A percentile compares a stretch with the other conserved stretches of the same genome.
Conservation (phyloP, 371 early-diverging fungal species). For the Mortierella sp. region DNA sequence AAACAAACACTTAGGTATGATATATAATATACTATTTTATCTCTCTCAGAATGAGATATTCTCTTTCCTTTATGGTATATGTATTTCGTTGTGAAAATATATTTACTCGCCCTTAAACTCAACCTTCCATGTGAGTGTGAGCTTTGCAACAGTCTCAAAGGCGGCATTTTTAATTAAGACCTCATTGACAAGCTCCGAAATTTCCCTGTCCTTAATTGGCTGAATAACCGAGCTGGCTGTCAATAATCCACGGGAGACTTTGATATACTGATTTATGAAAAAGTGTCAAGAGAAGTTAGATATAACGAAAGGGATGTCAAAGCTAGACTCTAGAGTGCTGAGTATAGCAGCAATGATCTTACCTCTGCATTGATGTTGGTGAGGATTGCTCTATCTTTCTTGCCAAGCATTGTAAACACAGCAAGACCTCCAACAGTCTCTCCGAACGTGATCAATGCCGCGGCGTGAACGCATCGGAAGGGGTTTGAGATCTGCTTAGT, state of each 20-base stretch:
- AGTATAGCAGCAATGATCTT: conserved; percentile 33
- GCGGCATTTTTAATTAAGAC: conserved; percentile 54
- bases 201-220: conserved; percentile 50
- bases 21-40: too few species aligned
- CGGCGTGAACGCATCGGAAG: conserved; percentile 64
- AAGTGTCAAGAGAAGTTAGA: neutral
- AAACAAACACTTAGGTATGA: too few species aligned
- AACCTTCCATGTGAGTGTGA: conserved; percentile 53
- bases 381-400: conserved; percentile 63
- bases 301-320: neutral
- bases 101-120: conserved; percentile 27
- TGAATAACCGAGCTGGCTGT: conserved; percentile 50
- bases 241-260: conserved; percentile 49
- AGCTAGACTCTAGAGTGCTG: neutral
- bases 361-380: conserved; percentile 66
- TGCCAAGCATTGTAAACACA: conserved; percentile 60
- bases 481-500: conserved; percentile 46
- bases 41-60: neutral
- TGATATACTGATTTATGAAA: conserved; percentile 37
- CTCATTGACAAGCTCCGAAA: conserved; percentile 26
- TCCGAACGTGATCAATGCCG: conserved; percentile 71
- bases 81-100: neutral
- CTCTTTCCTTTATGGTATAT: conserved; percentile 14
- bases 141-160: conserved; percentile 54
- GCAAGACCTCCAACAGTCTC: conserved; percentile 71